phyloP scores from a whole-genome alignment of 257 asterid species.

The Lycium ferocissimum region DNA sequence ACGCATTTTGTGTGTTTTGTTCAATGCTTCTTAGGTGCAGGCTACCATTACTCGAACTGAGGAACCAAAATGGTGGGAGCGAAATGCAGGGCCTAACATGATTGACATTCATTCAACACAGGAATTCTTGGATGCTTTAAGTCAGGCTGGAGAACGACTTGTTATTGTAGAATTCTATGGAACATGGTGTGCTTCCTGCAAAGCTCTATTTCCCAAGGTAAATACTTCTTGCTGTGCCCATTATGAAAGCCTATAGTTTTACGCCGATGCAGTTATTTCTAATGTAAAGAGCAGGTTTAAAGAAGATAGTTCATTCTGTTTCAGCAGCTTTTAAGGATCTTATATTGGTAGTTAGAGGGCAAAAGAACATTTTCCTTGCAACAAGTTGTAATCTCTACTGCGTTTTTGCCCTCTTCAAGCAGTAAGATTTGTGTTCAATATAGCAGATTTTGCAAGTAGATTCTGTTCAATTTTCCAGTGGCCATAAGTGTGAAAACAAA shows the following conservation, averaged over 20 bases:
- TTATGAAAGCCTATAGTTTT: slow-evolving; percentile 3
- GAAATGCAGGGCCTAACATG: slow-evolving; percentile 88
- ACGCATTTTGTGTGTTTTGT: slow-evolving; percentile 20
- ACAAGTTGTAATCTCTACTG: background rate
- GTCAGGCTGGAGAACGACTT: slow-evolving; percentile 82
- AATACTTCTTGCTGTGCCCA: background rate
- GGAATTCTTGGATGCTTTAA: slow-evolving; percentile 74
- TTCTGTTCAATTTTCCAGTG: slow-evolving; percentile 5
- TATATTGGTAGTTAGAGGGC: background rate
- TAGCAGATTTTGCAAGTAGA: background rate
- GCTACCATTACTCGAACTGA: slow-evolving; percentile 14
- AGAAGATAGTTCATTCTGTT: background rate
- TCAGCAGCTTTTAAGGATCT: background rate
- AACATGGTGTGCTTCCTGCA: slow-evolving; percentile 97
- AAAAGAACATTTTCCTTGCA: background rate
- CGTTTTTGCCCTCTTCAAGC: background rate
- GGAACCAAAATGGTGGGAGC: slow-evolving; percentile 82
- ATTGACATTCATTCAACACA: slow-evolving; percentile 82
- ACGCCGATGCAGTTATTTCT: background rate
- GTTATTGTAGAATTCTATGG: slow-evolving; percentile 89
- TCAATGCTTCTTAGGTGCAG: slow-evolving; percentile 3
- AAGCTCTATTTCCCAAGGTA: slow-evolving; percentile 90
- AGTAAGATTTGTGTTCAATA: background rate
- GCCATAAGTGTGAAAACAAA: background rate
- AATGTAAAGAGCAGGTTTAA: slow-evolving; percentile 1